phyloP scores from a whole-genome alignment of 441 rosid species.

The Populus hybrid region DNA sequence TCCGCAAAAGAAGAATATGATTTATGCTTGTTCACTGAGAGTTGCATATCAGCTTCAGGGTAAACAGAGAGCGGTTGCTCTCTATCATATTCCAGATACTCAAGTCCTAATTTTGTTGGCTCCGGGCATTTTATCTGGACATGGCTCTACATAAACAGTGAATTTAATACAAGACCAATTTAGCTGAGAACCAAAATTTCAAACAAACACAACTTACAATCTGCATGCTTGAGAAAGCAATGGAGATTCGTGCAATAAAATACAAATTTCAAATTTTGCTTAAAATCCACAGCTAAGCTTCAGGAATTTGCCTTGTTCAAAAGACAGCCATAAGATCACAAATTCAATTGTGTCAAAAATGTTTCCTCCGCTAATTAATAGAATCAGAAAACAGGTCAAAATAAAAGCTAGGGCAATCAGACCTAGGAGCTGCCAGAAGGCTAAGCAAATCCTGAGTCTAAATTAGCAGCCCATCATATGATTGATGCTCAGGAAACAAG shows the following conservation, averaged over 20 bases:
- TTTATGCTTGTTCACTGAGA: slow-evolving; percentile 32
- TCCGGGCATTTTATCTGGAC: slow-evolving; percentile 68
- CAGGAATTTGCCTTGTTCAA: background rate
- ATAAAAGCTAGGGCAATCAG: background rate
- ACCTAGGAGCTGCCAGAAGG: background rate
- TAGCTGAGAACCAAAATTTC: background rate
- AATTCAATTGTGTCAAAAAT: background rate
- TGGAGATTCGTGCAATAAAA: background rate
- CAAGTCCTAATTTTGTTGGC: slow-evolving; percentile 56
- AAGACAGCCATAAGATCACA: background rate
- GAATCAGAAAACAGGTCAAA: background rate
- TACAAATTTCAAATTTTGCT: background rate
- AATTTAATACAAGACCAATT: background rate
- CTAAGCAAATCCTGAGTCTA: background rate
- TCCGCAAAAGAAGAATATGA: slow-evolving; percentile 53
- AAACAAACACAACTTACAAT: background rate
- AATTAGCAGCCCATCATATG: background rate
- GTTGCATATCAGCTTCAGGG: slow-evolving; percentile 89
- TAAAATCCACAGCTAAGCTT: background rate
- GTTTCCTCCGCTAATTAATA: background rate
- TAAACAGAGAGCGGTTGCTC: slow-evolving; percentile 43
- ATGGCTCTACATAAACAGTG: slow-evolving; percentile 44
- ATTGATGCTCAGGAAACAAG: background rate
- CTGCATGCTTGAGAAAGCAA: background rate
- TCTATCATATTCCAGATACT: slow-evolving; percentile 37